Conservation (phyloP, 345 rosid species). For the Balakata baccata region DNA sequence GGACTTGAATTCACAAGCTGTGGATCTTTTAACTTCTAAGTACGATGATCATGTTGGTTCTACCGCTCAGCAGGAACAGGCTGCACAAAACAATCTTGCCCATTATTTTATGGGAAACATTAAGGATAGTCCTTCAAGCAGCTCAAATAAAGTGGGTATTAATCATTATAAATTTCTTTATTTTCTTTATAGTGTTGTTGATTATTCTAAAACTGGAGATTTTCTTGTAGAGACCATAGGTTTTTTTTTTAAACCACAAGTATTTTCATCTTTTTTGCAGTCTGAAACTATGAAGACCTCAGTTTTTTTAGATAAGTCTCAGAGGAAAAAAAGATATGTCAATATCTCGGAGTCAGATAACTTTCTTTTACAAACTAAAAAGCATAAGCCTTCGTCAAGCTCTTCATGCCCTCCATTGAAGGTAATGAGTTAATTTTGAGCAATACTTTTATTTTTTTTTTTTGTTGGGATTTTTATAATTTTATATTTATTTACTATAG, state of each 20-base stretch:
- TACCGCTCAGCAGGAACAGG: conserved; percentile 27
- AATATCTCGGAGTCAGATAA: conserved; percentile 23
- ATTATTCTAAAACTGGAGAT: neutral
- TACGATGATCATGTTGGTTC: conserved; percentile 16
- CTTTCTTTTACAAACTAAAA: conserved; percentile 18
- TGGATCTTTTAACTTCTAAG: conserved; percentile 17
- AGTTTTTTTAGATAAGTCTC: conserved; percentile 5
- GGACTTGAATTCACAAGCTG: conserved; percentile 28
- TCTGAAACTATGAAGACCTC: too few relatives aligned
- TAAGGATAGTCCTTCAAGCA: conserved; percentile 23
- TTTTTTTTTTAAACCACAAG: too few relatives aligned
- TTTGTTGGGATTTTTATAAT: neutral
- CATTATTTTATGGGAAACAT: conserved; percentile 10
- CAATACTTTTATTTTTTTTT: neutral
- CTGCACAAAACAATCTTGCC: conserved; percentile 8
- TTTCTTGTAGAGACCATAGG: too few relatives aligned
- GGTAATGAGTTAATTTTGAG: conserved; percentile 11
- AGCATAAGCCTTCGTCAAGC: conserved; percentile 19
- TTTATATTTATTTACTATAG: too few relatives aligned
- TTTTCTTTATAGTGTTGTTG: neutral
- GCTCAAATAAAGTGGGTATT: conserved; percentile 31
- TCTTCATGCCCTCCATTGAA: conserved; percentile 32
- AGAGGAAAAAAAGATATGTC: conserved; percentile 19
- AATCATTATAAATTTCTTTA: conserved; percentile 1
- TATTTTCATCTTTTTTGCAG: too few relatives aligned